Percentiles rank a stretch among this genome's conserved stretches.
Conservation (phyloP, 768 basidiomycete species). For the Astraeus odoratus region DNA sequence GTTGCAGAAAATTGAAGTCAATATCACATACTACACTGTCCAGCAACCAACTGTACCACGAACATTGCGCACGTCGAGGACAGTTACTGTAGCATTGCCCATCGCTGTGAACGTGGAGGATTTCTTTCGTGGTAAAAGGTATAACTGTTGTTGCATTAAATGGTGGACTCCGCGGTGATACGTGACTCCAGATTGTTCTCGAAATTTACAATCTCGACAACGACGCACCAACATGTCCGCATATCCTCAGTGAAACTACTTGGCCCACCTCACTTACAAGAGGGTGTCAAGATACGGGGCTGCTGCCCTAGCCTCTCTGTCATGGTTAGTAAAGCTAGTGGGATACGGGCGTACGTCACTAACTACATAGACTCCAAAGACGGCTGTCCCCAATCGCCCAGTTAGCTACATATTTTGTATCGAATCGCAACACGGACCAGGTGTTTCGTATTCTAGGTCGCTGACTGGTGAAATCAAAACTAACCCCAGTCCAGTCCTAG, state of each 20-base stretch:
- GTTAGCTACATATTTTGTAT: conserved; percentile 78
- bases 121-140: conserved; percentile 87
- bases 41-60: conserved; percentile 48
- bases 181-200: conserved; percentile 63
- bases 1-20: conserved; percentile 58
- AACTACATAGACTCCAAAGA: conserved; percentile 37
- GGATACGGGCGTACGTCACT: background rate
- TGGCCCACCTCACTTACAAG: conserved; percentile 34
- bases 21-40: conserved; percentile 61
- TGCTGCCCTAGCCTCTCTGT: conserved; percentile 42
- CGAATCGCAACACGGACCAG: conserved; percentile 55
- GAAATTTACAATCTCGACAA: conserved; percentile 83
- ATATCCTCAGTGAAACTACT: conserved; percentile 56
- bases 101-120: conserved; percentile 94
- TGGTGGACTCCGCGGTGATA: background rate
- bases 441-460: conserved; percentile 27
- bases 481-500: conserved; percentile 41
- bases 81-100: conserved; percentile 67
- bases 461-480: conserved; percentile 5
- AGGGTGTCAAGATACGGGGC: conserved; percentile 46
- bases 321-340: conserved; percentile 33
- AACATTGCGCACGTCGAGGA: conserved; percentile 44
- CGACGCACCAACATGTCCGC: conserved; percentile 72
- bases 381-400: conserved; percentile 66
- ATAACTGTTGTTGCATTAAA: conserved; percentile 8